Evolutionary conservation across 345 rosid genomes (phyloP).

Genomic region (Cardamine chenopodiifolia): DNA sequence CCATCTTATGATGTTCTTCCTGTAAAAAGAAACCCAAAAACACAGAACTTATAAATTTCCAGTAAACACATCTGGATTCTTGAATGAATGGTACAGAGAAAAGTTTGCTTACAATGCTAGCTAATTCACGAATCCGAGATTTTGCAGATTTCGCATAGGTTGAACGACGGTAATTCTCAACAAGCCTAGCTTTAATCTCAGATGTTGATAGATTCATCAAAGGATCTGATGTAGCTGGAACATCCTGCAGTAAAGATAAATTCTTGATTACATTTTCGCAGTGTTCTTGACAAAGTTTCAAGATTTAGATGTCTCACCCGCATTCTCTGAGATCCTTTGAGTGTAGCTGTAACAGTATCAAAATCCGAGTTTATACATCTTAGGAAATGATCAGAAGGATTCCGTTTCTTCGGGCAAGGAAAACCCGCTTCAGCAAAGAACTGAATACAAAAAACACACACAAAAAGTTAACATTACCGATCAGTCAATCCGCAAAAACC

Average conservation of each 20-base stretch:
- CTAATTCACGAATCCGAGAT: conserved; percentile 60
- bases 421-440: conserved; percentile 79
- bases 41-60: background rate
- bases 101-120: conserved; percentile 57
- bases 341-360: conserved; percentile 51
- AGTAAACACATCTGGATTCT: background rate
- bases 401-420: conserved; percentile 68
- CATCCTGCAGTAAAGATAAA: conserved; percentile 50
- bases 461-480: background rate
- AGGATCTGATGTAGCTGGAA: conserved; percentile 69
- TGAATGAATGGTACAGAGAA: background rate
- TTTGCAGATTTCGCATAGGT: conserved; percentile 50
- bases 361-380: conserved; percentile 72
- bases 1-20: conserved; percentile 58
- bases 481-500: background rate
- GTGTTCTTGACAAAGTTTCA: background rate
- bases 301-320: conserved; percentile 25
- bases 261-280: background rate
- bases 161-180: conserved; percentile 70
- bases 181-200: conserved; percentile 72
- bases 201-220: conserved; percentile 68
- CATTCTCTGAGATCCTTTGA: conserved; percentile 47
- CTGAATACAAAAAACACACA: conserved; percentile 40
- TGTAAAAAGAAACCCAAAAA: conserved; percentile 24
- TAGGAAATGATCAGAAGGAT: conserved; percentile 76